Evolutionary conservation across 495 filamentous ascomycete genomes (phyloP).

Genomic region (Sphaerosporella brunnea): DNA sequence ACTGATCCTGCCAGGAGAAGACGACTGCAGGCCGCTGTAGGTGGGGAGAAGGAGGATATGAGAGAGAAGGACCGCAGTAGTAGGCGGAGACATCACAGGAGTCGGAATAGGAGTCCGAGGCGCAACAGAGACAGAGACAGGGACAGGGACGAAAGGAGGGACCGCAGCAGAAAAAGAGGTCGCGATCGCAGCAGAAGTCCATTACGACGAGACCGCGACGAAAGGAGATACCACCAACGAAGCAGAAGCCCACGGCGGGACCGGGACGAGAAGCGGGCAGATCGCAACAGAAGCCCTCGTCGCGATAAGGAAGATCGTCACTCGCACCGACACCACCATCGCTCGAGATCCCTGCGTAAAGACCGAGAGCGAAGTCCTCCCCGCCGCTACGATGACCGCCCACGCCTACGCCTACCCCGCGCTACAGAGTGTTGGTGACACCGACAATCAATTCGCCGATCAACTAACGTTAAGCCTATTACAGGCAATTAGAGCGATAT

Average conservation of each 20-base stretch:
- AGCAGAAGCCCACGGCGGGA: too few species aligned
- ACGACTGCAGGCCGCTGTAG: background rate
- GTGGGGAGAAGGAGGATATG: constrained; percentile 27
- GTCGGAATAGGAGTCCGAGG: constrained; percentile 27
- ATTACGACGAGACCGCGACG: background rate
- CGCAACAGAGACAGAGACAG: constrained; percentile 25
- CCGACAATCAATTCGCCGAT: too few species aligned
- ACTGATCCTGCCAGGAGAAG: constrained; percentile 56
- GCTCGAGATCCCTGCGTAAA: too few species aligned
- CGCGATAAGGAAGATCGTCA: background rate
- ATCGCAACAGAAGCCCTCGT: background rate
- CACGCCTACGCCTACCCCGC: too few species aligned
- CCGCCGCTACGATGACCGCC: too few species aligned
- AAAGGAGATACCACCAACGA: background rate
- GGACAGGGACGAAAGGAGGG: background rate
- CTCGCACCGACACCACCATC: background rate
- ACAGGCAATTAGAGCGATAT: too few species aligned
- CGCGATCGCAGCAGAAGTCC: constrained; percentile 12
- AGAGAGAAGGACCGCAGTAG: constrained; percentile 29
- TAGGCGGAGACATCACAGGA: constrained; percentile 35
- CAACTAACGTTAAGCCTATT: too few species aligned
- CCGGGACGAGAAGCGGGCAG: background rate
- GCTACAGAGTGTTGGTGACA: too few species aligned
- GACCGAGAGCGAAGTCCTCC: too few species aligned
- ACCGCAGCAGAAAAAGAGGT: background rate